These are phyloP conservation scores for Dothistroma septosporum DNA, from an alignment of 2,329 filamentous ascomycete genomes.

Conservation along the genomic window DNA sequence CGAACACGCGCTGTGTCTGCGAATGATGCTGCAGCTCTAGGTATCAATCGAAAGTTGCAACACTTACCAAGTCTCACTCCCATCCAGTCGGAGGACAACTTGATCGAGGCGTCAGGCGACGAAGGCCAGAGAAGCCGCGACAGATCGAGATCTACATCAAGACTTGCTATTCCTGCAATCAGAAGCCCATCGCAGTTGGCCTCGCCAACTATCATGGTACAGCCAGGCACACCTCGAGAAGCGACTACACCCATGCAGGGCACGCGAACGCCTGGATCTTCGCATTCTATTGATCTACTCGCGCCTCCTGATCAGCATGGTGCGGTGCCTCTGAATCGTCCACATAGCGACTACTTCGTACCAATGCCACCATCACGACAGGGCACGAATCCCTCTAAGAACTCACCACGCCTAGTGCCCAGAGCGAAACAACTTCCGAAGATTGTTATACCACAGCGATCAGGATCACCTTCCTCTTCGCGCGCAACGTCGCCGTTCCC, in stretches of 20 bases:
- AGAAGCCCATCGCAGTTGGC: not conserved
- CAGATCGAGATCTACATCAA: conserved; percentile 3
- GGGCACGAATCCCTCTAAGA: conserved; percentile 12
- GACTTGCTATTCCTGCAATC: conserved; percentile 6
- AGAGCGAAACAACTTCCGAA: conserved; percentile 38
- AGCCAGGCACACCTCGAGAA: conserved; percentile 19
- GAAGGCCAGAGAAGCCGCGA: conserved; percentile 3
- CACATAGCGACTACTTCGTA: conserved; percentile 14
- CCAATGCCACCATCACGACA: conserved; percentile 12
- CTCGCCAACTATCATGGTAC: conserved; percentile 15
- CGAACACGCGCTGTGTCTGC: conserved; percentile 54
- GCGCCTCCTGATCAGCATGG: conserved; percentile 15
- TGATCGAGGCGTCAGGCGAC: conserved; percentile 11
- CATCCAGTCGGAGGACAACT: conserved; percentile 15
- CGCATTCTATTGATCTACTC: conserved; percentile 10
- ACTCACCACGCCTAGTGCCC: conserved; percentile 27
- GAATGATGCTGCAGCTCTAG: conserved; percentile 50
- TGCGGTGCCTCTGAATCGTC: conserved; percentile 3
- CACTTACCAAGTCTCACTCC: conserved; percentile 20
- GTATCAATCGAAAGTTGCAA: conserved; percentile 36
- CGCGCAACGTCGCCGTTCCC: conserved; percentile 62
- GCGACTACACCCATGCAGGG: conserved; percentile 10
- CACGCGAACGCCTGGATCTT: conserved; percentile 10
- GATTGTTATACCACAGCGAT: conserved; percentile 38
- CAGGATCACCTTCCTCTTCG: conserved; percentile 34